Evolutionary conservation across 139 green algal species (phyloP).

Genomic region (Picochlorum sp.): DNA sequence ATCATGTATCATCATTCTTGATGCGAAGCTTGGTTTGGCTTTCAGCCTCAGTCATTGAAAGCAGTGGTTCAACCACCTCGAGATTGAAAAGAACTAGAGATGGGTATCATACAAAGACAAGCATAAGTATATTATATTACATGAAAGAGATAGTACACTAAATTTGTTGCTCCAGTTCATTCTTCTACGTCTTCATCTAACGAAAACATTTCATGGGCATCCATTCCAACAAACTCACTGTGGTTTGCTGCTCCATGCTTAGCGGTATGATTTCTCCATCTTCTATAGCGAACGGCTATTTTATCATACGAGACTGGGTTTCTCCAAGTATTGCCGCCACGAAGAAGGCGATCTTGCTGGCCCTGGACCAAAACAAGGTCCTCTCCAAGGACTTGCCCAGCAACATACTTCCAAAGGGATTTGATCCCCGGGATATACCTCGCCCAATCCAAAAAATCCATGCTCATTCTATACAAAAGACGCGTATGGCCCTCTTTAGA

Average conservation of each 20-base stretch:
- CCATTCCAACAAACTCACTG: conserved; percentile 10
- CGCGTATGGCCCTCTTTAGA: conserved; percentile 69
- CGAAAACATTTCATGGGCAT: no score
- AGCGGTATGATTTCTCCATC: conserved; percentile 72
- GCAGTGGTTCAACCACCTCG: no score
- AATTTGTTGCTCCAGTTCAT: no score
- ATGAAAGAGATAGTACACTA: no score
- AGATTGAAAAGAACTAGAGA: no score
- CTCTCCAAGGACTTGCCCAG: conserved; percentile 79
- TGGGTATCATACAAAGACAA: no score
- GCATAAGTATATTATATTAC: no score
- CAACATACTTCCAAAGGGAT: conserved; percentile 76
- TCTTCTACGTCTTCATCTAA: neutral
- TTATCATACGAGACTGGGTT: conserved; percentile 96
- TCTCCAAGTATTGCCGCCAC: conserved; percentile 79
- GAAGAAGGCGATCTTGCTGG: conserved; percentile 88
- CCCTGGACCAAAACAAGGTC: conserved; percentile 89
- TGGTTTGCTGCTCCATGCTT: neutral
- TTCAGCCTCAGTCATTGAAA: no score
- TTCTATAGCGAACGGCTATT: conserved; percentile 85
- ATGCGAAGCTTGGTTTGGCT: no score
- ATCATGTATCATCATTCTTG: no score
- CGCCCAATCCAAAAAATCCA: conserved; percentile 90
- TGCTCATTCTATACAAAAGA: conserved; percentile 94
- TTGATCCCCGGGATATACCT: conserved; percentile 78